These are phyloP conservation scores for Trypanosoma melophagium DNA, from an alignment of 208 protist genomes.

Conservation along the genomic window DNA sequence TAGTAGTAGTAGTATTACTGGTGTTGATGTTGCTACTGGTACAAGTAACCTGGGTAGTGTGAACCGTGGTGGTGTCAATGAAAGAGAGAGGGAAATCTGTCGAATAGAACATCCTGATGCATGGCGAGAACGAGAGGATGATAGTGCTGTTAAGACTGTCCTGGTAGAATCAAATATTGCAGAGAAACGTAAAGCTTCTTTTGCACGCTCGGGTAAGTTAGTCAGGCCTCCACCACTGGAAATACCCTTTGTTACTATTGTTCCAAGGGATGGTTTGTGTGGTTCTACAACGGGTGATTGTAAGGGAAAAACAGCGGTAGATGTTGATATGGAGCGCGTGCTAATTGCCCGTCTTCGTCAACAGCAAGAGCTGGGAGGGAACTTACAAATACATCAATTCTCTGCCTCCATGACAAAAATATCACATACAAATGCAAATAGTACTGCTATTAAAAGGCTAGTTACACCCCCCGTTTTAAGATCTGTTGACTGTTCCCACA, in stretches of 20 bases:
- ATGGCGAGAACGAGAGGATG: constrained; percentile 15
- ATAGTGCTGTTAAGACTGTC: constrained; percentile 36
- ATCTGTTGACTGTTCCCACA: not conserved
- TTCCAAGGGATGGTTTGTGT: constrained; percentile 11
- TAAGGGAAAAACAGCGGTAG: constrained; percentile 7
- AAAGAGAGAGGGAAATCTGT: too few species aligned
- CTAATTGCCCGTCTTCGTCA: constrained; percentile 14
- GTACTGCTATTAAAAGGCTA: not conserved
- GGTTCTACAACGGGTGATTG: not conserved
- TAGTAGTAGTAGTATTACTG: not conserved
- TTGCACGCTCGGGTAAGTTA: not conserved
- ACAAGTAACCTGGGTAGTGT: not conserved
- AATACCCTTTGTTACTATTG: constrained; percentile 18
- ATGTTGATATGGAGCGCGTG: constrained; percentile 15
- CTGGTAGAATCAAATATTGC: constrained; percentile 24
- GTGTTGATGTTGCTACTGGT: constrained; percentile 29
- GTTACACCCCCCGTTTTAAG: not conserved
- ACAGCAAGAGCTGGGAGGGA: constrained; percentile 6
- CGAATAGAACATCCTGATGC: not conserved
- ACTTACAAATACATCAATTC: not conserved
- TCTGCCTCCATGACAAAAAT: not conserved
- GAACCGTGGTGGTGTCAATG: too few species aligned
- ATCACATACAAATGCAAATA: not conserved
- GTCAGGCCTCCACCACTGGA: constrained; percentile 13
- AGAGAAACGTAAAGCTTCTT: not conserved